phyloP scores from a whole-genome alignment of 2,329 filamentous ascomycete genomes.

The Clonostachys chloroleuca region DNA sequence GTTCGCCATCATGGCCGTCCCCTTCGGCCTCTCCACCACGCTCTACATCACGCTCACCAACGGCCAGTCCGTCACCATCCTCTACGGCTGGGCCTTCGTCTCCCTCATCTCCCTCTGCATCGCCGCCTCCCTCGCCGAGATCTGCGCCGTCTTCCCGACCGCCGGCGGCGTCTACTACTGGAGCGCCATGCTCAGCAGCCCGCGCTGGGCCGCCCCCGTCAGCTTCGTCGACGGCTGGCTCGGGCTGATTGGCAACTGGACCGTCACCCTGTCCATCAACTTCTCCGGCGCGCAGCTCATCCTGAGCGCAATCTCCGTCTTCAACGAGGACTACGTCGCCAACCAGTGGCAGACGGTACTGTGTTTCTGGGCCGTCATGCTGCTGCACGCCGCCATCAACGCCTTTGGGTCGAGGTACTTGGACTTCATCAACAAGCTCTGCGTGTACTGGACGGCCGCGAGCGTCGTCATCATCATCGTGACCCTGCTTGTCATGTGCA shows the following conservation, averaged over 20 bases:
- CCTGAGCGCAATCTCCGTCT: constrained; percentile 62
- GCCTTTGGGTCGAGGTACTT: constrained; percentile 56
- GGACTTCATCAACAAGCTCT: constrained; percentile 64
- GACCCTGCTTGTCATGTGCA: constrained; percentile 61
- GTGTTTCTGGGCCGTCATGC: constrained; percentile 65
- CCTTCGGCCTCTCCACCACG: constrained; percentile 43
- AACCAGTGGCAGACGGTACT: constrained; percentile 70
- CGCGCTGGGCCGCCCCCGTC: constrained; percentile 55
- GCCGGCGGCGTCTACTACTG: constrained; percentile 69
- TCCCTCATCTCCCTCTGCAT: constrained; percentile 69
- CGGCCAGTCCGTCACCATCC: constrained; percentile 67
- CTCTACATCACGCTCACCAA: constrained; percentile 56
- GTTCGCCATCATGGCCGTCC: constrained; percentile 46
- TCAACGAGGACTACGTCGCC: constrained; percentile 53
- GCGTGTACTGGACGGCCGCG: constrained; percentile 68
- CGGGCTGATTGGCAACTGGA: constrained; percentile 68
- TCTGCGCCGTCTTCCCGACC: constrained; percentile 60
- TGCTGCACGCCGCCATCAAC: constrained; percentile 62
- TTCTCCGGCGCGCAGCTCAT: constrained; percentile 67
- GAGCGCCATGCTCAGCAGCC: constrained; percentile 63
- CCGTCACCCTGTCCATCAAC: constrained; percentile 66
- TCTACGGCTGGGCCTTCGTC: constrained; percentile 64
- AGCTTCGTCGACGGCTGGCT: constrained; percentile 75
- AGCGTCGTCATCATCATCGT: constrained; percentile 69
- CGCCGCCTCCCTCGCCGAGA: constrained; percentile 68